Conservation (phyloP, 2,329 filamentous ascomycete genomes). For the Didymella lethalis region DNA sequence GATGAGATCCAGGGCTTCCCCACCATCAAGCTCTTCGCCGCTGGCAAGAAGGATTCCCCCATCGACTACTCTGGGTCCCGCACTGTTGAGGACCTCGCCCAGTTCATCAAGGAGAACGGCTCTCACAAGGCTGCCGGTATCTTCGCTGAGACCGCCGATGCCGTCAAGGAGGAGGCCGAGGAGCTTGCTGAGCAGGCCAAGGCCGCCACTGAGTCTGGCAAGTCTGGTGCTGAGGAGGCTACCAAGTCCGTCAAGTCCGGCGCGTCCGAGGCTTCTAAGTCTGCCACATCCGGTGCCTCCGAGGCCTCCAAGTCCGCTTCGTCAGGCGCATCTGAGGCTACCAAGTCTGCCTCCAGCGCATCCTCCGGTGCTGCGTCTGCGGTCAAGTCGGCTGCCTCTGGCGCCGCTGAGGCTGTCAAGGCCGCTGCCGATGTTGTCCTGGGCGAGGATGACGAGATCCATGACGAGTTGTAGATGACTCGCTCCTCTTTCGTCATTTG, state of each 20-base stretch:
- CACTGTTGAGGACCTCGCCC: slow-evolving; percentile 87
- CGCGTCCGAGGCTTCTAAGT: slow-evolving; percentile 26
- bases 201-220: slow-evolving; percentile 45
- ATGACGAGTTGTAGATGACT: slow-evolving; percentile 77
- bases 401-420: slow-evolving; percentile 50
- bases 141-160: slow-evolving; percentile 63
- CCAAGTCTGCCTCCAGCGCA: slow-evolving; percentile 44
- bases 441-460: slow-evolving; percentile 52
- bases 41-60: slow-evolving; percentile 83
- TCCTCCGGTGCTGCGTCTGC: slow-evolving; percentile 28
- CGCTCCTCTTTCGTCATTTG: slow-evolving; percentile 15
- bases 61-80: slow-evolving; percentile 88
- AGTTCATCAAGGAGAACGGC: slow-evolving; percentile 95
- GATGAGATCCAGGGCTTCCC: slow-evolving; percentile 98
- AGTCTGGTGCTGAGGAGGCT: slow-evolving; percentile 49
- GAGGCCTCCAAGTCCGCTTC: slow-evolving; percentile 51
- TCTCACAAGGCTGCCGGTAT: slow-evolving; percentile 80
- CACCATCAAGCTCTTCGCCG: slow-evolving; percentile 97
- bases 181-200: slow-evolving; percentile 52
- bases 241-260: slow-evolving; percentile 60
- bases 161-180: slow-evolving; percentile 56
- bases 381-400: slow-evolving; percentile 52
- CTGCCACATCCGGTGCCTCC: slow-evolving; percentile 20
- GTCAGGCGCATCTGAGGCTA: slow-evolving; percentile 48
- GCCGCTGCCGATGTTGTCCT: slow-evolving; percentile 46